Percentiles rank a stretch among this genome's conserved stretches.
Evolutionary conservation across 768 basidiomycete genomes (phyloP).

Genomic region (Auricularia sp.): DNA sequence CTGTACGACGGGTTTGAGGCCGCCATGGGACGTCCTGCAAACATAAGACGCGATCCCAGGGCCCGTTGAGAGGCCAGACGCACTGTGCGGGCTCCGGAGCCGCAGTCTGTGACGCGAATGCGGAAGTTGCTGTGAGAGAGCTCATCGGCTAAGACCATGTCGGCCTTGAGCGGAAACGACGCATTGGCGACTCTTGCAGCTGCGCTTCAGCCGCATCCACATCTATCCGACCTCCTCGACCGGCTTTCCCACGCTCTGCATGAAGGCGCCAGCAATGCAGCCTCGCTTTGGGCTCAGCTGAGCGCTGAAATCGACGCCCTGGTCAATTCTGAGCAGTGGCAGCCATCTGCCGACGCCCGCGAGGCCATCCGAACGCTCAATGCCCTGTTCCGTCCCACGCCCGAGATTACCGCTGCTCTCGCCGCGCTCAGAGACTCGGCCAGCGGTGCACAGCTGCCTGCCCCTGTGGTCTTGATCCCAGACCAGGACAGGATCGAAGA

Average conservation of each 20-base stretch:
- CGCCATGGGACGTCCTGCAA: not conserved
- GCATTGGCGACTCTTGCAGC: not conserved
- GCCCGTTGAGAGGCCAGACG: not conserved
- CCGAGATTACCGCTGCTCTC: not conserved
- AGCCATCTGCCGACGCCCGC: not conserved
- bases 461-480: not conserved
- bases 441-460: not conserved
- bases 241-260: not conserved
- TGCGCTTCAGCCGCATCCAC: not conserved
- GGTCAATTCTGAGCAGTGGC: not conserved
- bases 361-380: not conserved
- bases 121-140: too few species aligned
- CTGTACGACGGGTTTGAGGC: slow-evolving; percentile 44
- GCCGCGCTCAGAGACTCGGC: not conserved
- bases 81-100: not conserved
- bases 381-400: not conserved
- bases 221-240: not conserved
- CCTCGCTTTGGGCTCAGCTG: not conserved
- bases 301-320: not conserved
- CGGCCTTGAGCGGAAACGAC: too few species aligned
- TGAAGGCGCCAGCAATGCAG: not conserved
- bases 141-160: too few species aligned
- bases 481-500: not conserved
- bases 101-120: too few species aligned
- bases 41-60: not conserved